Base-by-base conservation (phyloP, 768 basidiomycete genomes). In the Kwoniella bestiolae region DNA sequence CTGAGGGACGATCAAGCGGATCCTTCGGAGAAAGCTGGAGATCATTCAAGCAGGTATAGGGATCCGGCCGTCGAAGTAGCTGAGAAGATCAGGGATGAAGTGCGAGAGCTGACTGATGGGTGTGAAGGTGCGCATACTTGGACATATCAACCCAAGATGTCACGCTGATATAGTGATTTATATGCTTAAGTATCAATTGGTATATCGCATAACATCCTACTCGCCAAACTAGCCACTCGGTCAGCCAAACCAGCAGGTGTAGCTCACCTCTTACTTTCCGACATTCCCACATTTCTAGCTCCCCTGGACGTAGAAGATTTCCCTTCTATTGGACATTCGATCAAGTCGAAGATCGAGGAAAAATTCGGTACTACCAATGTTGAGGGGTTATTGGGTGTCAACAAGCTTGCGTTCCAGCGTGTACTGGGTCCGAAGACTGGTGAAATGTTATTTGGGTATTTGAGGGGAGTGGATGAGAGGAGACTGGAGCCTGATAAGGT, bases 181-280 rank as follows among this genome's bases (percentile, higher is more conserved):
- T 1, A n/a, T 56, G 5, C 2, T 5, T 57, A n/a, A 94, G 94
- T 93, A 5, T 94, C 91, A 78, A 90, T 98, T 52, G 96, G 96
- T 11, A 90, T 96, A 56, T 86, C 91, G 0, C 87, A 91, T 67
- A 99, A 97, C 81, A 90, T 95, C 70, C 87, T 95, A 50, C 87
- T 99, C 5, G 92, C 95, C 0, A 90, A 94, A 18, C 84, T 99
- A 6, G 96, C 96, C 2, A 94, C 93, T 0, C 87, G 91, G 7
- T 85, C 84, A 5, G 96, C 96, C 5, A 99, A 99, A 76, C 96
- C 96, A 0, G 94, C 90, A 0, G 89, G 89, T 1, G 88, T 91
- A 0, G 91, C 86, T 75, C 92, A 94, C 69, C 86, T 99, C 14
- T 70, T 84, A 0, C 82, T 82, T 3, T 84, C 60, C 28, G 78